Base-by-base conservation (phyloP, 1,284 basidiomycete species). In the Marasmius fiardii region DNA sequence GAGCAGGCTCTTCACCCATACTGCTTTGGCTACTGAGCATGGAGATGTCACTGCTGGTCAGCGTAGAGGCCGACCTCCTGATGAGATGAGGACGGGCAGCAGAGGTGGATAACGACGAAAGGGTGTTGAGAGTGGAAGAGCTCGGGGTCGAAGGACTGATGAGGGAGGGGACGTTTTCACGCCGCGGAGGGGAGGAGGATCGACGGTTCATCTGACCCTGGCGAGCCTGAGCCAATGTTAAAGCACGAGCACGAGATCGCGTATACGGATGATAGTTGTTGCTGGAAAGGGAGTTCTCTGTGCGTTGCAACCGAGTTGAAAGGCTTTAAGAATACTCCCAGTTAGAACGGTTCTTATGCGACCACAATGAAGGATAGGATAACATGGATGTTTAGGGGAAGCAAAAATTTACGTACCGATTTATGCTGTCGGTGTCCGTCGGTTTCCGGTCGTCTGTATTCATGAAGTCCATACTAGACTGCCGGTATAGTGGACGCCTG, bases 391-490 rank as follows among this genome's bases (percentile, higher is more conserved):
- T 16, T 18, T 41, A 41, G 39, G 39, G n/a, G 39, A 58, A 58
- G 48, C 45, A 45, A 41, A 51, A 55, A 59, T 33, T 53, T 55
- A 72, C 80, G 52, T 71, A 90, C 88, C 82, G 79, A 60, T 77
- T 75, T 66, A 89, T 83, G 55, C 74, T 75, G 53, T 82, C 76
- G 59, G 77, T 80, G 57, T 79, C 77, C 60, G 77, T 76, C 62
- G 77, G 63, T 60, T 81, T 78, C 57, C 71, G 65, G 55, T 74
- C 74, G 28, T 68, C 65, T 24, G 70, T 64, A 60, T 80, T 80
- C 69, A 92, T 80, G 63, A 90, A 91, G 65, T 92, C 90, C 90
- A 91, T 92, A 68, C 88, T 90, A 35, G 87, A 90, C 72, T 90
- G 88, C 58, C 87, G 77, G 68, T 89, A 88, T 31, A 90, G 72